Base-by-base conservation (phyloP, 495 filamentous ascomycete species). In the Hypoxylon cercidicola region DNA sequence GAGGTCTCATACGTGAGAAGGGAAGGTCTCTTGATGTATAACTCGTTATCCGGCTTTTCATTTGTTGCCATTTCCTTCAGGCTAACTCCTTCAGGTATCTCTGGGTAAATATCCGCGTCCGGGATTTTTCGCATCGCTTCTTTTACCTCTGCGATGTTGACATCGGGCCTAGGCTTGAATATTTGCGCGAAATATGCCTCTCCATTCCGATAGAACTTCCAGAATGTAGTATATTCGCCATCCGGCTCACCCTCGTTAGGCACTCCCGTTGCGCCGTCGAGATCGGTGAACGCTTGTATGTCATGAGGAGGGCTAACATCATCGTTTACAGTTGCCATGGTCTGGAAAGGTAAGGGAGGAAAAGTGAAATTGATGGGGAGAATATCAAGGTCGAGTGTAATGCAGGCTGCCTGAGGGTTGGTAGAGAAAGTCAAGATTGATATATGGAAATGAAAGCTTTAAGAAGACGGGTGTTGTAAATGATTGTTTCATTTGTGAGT, bases 1-100 rank as follows among this genome's bases (percentile, higher is more conserved):
- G 39, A 60, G 23, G 39, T 45, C 41, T 60, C 57, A 30, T 60
- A 60, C 12, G 48, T 60, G 23, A 45, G 18, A 51, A 60, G 47
- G 37, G 37, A 45, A 52, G 57, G 57, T 16, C 57, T 51, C 57
- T 60, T 60, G 57, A 60, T 53, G 35, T 43, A 51, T 51, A 52
- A 46, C 32, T 60, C 47, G 37, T 25, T 52, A 53, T 52, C 23
- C 2, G 46, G 45, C 39, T 52, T 50, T 18, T 43, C 37, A 32
- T 35, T 30, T 21, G 50, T 13, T 45, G 35, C 34, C 19, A 51
- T 37, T 44, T 52, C 47, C 16, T 30, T 50, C 12, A 50, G 32
- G 47, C 32, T 50, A 9, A 34, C 21, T 28, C 25, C 57, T 60
- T 60, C 47, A 15, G 57, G 57, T 52, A 53, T 52, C 35, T 51